Evolutionary conservation across 2,329 filamentous ascomycete species (phyloP), one percentile per base, ranked within the genome.

Genomic region (Nothomitra cinnamomea): DNA sequence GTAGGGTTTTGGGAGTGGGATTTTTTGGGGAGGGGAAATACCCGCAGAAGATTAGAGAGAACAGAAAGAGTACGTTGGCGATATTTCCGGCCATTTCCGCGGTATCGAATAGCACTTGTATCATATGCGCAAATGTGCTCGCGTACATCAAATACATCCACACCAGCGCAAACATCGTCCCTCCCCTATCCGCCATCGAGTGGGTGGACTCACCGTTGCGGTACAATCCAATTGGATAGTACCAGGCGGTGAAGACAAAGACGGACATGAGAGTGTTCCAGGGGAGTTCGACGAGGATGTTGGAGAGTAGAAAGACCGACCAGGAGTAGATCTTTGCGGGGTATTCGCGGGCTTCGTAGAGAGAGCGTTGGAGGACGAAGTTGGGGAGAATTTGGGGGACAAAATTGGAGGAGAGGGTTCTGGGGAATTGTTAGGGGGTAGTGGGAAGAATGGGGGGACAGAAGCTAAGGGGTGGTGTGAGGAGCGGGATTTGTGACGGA

Each of bases 311-410:
- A 66, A 84, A 86, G 0, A 83, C 82, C 13, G 76, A 66, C 84
- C 85, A 88, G 1, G 78, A 81, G 66, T 90, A 92, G 24, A 87
- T 87, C 64, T 87, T 87, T 15, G 82, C 78, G n/a, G 78, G 85
- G 50, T 80, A 76, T 64, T 92, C 86, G 3, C 86, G 76, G 1
- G 75, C 78, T 63, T 83, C 70, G 67, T 85, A 92, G 24, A 90
- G 72, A 32, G 6, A n/a, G 5, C 77, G 71, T 60, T 79, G 76
- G 1, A 72, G 76, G 50, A 76, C 69, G 61, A 80, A 80, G 42
- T 75, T 67, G 1, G 77, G 77, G 67, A 79, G 77, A 57, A 79
- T 78, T 24, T 59, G n/a, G n/a, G 78, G 69, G 6, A 25, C 6
- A 7, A 3, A 10, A 13, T 47, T 8, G 4, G 43, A 6, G 24